Evolutionary conservation across 2,329 filamentous ascomycete species (phyloP).

Genomic region (Pseudocercospora pini-densiflorae): DNA sequence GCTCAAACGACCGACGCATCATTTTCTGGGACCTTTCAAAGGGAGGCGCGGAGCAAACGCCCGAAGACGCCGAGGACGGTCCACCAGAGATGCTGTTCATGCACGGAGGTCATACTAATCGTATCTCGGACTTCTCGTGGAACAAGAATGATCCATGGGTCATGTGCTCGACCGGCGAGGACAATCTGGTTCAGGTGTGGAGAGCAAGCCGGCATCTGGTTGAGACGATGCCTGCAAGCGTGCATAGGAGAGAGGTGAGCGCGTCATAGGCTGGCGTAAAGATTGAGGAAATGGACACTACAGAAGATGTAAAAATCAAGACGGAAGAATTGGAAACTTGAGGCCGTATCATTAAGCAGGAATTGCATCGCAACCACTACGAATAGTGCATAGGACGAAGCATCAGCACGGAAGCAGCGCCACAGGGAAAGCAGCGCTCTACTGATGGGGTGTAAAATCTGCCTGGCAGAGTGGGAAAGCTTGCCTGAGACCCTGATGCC

Average conservation of each 20-base stretch:
- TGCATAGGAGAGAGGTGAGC: conserved; percentile 38
- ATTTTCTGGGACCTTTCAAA: conserved; percentile 96
- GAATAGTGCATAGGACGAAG: no score
- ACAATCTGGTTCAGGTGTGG: conserved; percentile 93
- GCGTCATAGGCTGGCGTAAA: conserved; percentile 10
- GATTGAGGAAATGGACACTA: background rate
- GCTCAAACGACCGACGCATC: conserved; percentile 89
- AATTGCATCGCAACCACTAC: background rate
- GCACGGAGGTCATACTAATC: conserved; percentile 98
- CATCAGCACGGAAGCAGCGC: background rate
- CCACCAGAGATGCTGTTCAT: conserved; percentile 97
- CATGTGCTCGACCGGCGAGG: conserved; percentile 92
- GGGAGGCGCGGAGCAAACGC: conserved; percentile 90
- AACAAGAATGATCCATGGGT: conserved; percentile 97
- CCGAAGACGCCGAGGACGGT: conserved; percentile 93
- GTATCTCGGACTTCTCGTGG: conserved; percentile 96
- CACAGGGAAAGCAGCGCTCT: no score
- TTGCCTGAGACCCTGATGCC: no score
- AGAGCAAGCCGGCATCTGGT: conserved; percentile 42
- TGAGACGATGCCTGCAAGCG: conserved; percentile 39
- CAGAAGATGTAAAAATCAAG: background rate
- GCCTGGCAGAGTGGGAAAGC: no score
- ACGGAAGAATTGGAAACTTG: background rate
- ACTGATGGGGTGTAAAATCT: no score
- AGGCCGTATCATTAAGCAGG: background rate